A percentile compares a stretch with the other conserved stretches of the same genome.
phyloP scores from a whole-genome alignment of 1,284 basidiomycete genomes.

The Xerocomus tenax region DNA sequence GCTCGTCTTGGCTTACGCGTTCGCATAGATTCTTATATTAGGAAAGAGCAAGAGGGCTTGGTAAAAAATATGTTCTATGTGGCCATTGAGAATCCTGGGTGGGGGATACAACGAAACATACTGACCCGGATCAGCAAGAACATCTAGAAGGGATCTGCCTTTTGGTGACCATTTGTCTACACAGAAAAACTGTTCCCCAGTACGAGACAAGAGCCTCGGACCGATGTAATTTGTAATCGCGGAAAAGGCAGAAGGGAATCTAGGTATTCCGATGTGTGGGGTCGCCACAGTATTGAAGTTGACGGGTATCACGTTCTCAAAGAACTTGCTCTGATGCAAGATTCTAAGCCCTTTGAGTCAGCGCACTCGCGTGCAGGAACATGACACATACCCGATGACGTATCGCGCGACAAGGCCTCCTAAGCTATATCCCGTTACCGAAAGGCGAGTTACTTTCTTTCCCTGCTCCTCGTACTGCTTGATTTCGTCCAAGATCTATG shows the following conservation, averaged over 20 bases:
- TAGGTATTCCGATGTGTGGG: constrained; percentile 65
- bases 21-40: constrained; percentile 75
- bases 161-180: constrained; percentile 66
- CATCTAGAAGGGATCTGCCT: constrained; percentile 65
- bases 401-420: constrained; percentile 77
- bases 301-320: constrained; percentile 56
- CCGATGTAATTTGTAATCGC: constrained; percentile 53
- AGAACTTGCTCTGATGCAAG: constrained; percentile 62
- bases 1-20: constrained; percentile 45
- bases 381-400: constrained; percentile 51
- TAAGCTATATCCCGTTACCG: constrained; percentile 71
- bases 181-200: constrained; percentile 75
- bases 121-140: constrained; percentile 80
- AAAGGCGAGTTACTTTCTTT: constrained; percentile 55
- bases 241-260: constrained; percentile 56
- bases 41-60: constrained; percentile 65
- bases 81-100: constrained; percentile 9
- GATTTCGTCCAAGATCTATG: constrained; percentile 47
- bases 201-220: constrained; percentile 69
- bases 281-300: constrained; percentile 82
- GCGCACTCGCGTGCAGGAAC: not conserved
- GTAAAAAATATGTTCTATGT: constrained; percentile 64
- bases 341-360: constrained; percentile 34
- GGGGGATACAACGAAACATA: not conserved
- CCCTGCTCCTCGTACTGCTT: constrained; percentile 45